phyloP scores from a whole-genome alignment of 2,329 filamentous ascomycete species.

The Aureobasidium melanogenum region DNA sequence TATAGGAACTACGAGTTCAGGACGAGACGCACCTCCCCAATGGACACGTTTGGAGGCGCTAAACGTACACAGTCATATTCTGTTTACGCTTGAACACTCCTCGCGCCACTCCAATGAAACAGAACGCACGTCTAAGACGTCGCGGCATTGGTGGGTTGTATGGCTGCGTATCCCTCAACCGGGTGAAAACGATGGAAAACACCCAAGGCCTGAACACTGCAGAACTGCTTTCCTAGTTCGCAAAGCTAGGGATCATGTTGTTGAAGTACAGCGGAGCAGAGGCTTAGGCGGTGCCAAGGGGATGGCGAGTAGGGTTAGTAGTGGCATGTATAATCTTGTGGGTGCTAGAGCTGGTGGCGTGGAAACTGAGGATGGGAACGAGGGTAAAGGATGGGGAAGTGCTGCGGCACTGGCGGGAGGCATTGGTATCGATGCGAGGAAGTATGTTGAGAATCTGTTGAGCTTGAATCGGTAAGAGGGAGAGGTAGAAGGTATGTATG shows the following conservation, averaged over 20 bases:
- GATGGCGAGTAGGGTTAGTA: constrained; percentile 18
- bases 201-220: constrained; percentile 16
- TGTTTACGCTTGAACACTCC: constrained; percentile 48
- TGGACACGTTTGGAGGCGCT: constrained; percentile 53
- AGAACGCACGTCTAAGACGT: constrained; percentile 55
- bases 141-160: constrained; percentile 58
- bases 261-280: no score
- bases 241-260: constrained; percentile 28
- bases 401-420: constrained; percentile 58
- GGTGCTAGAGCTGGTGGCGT: constrained; percentile 19
- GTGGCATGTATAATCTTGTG: constrained; percentile 13
- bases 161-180: constrained; percentile 47
- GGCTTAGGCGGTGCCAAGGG: constrained; percentile 19
- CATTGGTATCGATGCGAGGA: constrained; percentile 67
- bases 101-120: constrained; percentile 39
- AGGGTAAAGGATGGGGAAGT: constrained; percentile 41
- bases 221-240: constrained; percentile 36
- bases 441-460: constrained; percentile 64
- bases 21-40: constrained; percentile 17
- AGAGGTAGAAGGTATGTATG: no score
- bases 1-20: constrained; percentile 15
- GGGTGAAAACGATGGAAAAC: background rate
- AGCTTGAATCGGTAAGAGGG: constrained; percentile 44
- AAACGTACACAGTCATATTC: constrained; percentile 52
- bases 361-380: constrained; percentile 18